A percentile compares a stretch with the other conserved stretches of the same genome.
These are phyloP conservation scores for Globisporangium cylindrosporum DNA, from an alignment of 352 stramenopile genomes.

Conservation along the genomic window DNA sequence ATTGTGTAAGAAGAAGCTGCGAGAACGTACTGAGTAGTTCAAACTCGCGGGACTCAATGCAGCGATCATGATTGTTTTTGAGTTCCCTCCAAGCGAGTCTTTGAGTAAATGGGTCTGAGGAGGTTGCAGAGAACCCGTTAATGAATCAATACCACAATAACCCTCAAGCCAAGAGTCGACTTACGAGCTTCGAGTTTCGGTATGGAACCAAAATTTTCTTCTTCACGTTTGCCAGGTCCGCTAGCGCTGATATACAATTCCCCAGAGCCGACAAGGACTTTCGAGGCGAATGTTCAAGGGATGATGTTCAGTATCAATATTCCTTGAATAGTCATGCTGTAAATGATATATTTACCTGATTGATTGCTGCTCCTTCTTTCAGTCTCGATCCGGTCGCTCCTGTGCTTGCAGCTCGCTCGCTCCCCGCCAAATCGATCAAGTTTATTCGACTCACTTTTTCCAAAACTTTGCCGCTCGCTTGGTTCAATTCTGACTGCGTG, in stretches of 20 bases:
- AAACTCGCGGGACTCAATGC: conserved; percentile 83
- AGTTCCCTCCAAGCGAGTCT: conserved; percentile 84
- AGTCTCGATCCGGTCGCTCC: conserved; percentile 82
- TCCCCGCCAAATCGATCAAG: conserved; percentile 91
- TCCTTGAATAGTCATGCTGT: background rate
- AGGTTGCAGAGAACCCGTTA: background rate
- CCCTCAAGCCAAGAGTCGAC: background rate
- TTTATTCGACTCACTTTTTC: conserved; percentile 88
- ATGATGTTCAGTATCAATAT: background rate
- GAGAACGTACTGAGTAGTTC: conserved; percentile 69
- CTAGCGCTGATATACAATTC: conserved; percentile 91
- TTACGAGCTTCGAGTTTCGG: conserved; percentile 90
- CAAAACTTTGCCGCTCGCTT: conserved; percentile 66
- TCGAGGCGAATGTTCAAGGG: background rate
- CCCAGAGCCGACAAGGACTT: conserved; percentile 87
- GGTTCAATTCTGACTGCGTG: conserved; percentile 74
- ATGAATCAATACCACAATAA: background rate
- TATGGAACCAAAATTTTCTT: conserved; percentile 89
- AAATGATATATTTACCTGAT: conserved; percentile 50
- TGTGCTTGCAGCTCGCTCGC: conserved; percentile 87
- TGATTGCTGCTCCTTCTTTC: conserved; percentile 94
- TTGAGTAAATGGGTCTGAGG: conserved; percentile 81
- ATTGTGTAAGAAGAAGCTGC: background rate
- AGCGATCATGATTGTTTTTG: conserved; percentile 91
- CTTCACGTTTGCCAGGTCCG: conserved; percentile 83